A percentile compares a stretch with the other conserved stretches of the same genome.
phyloP scores from a whole-genome alignment of 805 yeast genomes.

The Isabelozyma pseudorhagii region DNA sequence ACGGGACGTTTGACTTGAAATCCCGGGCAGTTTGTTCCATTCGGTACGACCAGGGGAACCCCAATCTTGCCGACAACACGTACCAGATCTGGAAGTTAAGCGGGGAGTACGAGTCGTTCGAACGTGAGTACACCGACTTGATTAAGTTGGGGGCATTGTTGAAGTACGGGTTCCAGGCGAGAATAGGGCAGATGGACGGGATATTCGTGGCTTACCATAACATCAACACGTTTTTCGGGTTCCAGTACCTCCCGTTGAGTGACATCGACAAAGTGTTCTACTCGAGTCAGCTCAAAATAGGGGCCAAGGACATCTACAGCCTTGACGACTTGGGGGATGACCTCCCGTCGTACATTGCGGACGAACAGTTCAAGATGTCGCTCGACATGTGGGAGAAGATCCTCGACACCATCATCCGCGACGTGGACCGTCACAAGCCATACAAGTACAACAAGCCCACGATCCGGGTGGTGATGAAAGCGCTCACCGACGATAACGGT shows the following conservation, averaged over 20 bases:
- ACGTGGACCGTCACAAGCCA: slow-evolving; percentile 12
- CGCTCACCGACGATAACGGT: background rate
- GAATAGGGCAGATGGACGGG: slow-evolving; percentile 97
- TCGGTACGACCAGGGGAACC: slow-evolving; percentile 68
- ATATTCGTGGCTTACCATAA: slow-evolving; percentile 91
- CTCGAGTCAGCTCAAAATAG: background rate
- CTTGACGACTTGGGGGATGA: slow-evolving; percentile 27
- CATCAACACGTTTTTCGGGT: slow-evolving; percentile 76
- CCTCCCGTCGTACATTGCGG: slow-evolving; percentile 53
- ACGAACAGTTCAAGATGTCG: slow-evolving; percentile 63
- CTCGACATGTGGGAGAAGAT: slow-evolving; percentile 45
- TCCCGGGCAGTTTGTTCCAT: slow-evolving; percentile 89
- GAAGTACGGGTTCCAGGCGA: slow-evolving; percentile 86
- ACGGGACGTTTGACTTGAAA: slow-evolving; percentile 88
- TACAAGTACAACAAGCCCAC: slow-evolving; percentile 11
- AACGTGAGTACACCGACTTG: slow-evolving; percentile 75
- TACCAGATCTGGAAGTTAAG: slow-evolving; percentile 61
- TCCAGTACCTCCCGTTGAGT: slow-evolving; percentile 75
- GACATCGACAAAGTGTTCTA: slow-evolving; percentile 58
- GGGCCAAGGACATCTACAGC: slow-evolving; percentile 11
- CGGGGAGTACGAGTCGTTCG: slow-evolving; percentile 78
- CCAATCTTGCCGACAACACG: slow-evolving; percentile 52
- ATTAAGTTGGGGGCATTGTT: slow-evolving; percentile 67
- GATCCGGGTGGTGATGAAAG: slow-evolving; percentile 23
- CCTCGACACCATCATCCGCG: slow-evolving; percentile 23